phyloP scores from a whole-genome alignment of 768 basidiomycete genomes.

The Kwoniella shandongensis region DNA sequence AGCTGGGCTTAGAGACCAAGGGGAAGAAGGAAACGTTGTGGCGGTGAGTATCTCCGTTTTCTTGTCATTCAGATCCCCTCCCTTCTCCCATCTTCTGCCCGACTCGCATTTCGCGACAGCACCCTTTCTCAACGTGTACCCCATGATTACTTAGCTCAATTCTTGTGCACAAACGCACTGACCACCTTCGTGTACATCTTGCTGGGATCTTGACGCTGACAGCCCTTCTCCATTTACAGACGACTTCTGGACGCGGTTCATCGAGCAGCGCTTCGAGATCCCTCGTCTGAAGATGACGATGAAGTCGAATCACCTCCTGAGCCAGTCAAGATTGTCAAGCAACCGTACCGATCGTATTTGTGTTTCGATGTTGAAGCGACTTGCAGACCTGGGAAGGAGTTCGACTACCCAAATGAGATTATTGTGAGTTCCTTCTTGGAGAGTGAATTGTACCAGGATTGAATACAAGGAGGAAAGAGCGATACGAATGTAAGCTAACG shows the following conservation, averaged over 20 bases:
- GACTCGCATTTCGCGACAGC: too few species aligned
- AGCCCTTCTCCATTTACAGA: background rate
- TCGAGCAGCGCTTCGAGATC: slow-evolving; percentile 7
- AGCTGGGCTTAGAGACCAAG: slow-evolving; percentile 48
- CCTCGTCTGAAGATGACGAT: slow-evolving; percentile 11
- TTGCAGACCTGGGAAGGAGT: slow-evolving; percentile 61
- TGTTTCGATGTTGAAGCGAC: slow-evolving; percentile 68
- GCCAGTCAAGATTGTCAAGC: slow-evolving; percentile 15
- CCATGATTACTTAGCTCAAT: too few species aligned
- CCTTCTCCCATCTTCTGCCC: background rate
- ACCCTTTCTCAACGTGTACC: too few species aligned
- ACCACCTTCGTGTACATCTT: too few species aligned
- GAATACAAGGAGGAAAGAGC: too few species aligned
- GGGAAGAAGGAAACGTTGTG: slow-evolving; percentile 55
- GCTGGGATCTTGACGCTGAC: too few species aligned
- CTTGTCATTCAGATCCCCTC: background rate
- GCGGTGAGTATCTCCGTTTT: slow-evolving; percentile 31
- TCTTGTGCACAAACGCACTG: too few species aligned
- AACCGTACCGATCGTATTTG: slow-evolving; percentile 70
- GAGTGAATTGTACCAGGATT: too few species aligned
- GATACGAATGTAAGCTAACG: too few species aligned
- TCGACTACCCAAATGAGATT: slow-evolving; percentile 91
- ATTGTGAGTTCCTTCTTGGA: slow-evolving; percentile 69
- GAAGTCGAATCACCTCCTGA: background rate
- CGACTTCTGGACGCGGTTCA: slow-evolving; percentile 11